These are phyloP conservation scores for Zizania latifolia DNA, from an alignment of 176 grass and related monocot genomes.

Conservation along the genomic window DNA sequence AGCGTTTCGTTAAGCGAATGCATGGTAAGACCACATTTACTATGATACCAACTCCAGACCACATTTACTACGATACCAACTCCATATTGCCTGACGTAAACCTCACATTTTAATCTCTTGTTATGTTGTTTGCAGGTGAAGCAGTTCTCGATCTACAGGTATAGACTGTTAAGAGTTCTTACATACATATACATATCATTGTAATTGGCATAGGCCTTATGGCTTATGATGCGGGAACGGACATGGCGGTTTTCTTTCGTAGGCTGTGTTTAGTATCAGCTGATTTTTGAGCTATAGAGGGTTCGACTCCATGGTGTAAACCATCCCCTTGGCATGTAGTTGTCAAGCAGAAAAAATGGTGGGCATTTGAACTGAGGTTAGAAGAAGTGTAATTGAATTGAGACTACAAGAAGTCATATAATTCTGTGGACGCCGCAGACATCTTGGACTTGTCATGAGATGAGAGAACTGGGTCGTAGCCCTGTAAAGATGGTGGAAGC, in stretches of 20 bases:
- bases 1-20: slow-evolving; percentile 82
- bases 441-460: not conserved
- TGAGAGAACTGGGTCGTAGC: not conserved
- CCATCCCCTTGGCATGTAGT: slow-evolving; percentile 12
- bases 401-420: not conserved
- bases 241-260: slow-evolving; percentile 22
- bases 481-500: not conserved
- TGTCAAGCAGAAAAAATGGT: not conserved
- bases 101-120: not conserved
- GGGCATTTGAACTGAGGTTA: not conserved
- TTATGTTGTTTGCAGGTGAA: slow-evolving; percentile 41
- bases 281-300: slow-evolving; percentile 33
- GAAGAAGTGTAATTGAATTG: not conserved
- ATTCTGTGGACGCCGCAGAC: not conserved
- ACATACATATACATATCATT: slow-evolving; percentile 31
- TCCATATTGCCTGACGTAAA: not conserved
- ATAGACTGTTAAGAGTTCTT: slow-evolving; percentile 33
- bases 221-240: not conserved
- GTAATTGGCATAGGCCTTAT: not conserved
- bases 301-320: slow-evolving; percentile 24
- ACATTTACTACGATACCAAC: not conserved
- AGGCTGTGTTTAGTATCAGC: slow-evolving; percentile 1
- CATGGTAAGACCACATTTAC: slow-evolving; percentile 51
- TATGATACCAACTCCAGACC: not conserved
- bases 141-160: slow-evolving; percentile 52